A percentile compares a stretch with the other conserved stretches of the same genome.
phyloP scores from a whole-genome alignment of 129 eudicot genomes.

The Chrysanthemum seticuspe region DNA sequence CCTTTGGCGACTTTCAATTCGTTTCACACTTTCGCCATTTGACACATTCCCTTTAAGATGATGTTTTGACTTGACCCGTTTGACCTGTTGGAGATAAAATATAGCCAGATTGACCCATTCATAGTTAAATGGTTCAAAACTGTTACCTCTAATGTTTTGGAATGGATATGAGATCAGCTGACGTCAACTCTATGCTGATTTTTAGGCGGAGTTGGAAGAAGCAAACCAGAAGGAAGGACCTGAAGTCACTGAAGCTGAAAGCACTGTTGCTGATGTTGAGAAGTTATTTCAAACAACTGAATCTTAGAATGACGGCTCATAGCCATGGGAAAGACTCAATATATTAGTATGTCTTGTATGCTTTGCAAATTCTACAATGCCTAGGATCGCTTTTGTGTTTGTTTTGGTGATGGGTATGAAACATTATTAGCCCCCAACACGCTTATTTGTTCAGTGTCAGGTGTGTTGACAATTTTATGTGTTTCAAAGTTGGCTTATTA shows the following conservation, averaged over 20 bases:
- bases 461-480: no score
- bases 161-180: conserved; percentile 4
- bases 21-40: no score
- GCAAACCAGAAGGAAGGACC: conserved; percentile 60
- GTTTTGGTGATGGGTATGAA: neutral
- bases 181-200: neutral
- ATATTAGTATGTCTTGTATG: neutral
- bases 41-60: no score
- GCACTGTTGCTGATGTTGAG: conserved; percentile 54
- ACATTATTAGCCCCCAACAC: neutral
- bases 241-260: conserved; percentile 74
- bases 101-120: neutral
- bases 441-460: neutral
- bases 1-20: no score
- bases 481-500: neutral
- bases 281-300: conserved; percentile 53
- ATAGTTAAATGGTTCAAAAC: neutral
- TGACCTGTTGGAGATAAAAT: neutral
- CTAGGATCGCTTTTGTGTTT: neutral
- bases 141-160: neutral
- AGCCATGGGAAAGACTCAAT: neutral
- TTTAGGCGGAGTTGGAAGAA: conserved; percentile 71
- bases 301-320: conserved; percentile 28
- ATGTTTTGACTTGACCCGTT: no score
- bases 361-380: conserved; percentile 4